phyloP scores from a whole-genome alignment of 208 protist species.

The Trypanosoma mega region DNA sequence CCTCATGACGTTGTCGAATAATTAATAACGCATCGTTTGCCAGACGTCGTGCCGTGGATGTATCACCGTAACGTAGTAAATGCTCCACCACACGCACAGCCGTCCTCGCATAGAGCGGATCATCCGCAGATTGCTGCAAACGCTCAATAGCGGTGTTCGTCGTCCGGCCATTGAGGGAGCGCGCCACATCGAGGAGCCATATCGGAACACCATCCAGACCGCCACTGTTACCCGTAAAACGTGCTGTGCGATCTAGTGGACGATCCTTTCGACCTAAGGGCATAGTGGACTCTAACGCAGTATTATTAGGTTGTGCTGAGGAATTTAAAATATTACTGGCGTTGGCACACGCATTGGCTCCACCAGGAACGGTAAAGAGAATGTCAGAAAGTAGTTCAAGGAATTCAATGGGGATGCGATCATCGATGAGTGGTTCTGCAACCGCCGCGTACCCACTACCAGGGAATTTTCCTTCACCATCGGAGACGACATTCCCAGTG shows the following conservation, averaged over 20 bases:
- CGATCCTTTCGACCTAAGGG: too few species aligned
- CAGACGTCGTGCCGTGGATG: slow-evolving; percentile 23
- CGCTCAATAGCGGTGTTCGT: slow-evolving; percentile 25
- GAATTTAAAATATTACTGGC: too few species aligned
- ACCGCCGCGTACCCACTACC: slow-evolving; percentile 42
- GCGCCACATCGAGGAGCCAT: slow-evolving; percentile 35
- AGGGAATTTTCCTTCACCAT: too few species aligned
- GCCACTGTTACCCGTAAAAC: background rate
- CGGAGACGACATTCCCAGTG: too few species aligned
- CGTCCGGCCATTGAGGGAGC: slow-evolving; percentile 13
- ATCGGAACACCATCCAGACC: slow-evolving; percentile 37
- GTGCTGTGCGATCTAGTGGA: too few species aligned
- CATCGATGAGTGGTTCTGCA: slow-evolving; percentile 38
- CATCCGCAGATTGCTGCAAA: slow-evolving; percentile 35
- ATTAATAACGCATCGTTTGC: slow-evolving; percentile 16
- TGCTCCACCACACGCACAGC: slow-evolving; percentile 45
- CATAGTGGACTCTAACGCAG: too few species aligned
- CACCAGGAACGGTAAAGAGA: slow-evolving; percentile 47
- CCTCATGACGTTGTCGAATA: slow-evolving; percentile 16
- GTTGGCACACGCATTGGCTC: background rate
- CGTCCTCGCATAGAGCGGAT: slow-evolving; percentile 50
- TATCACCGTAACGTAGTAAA: slow-evolving; percentile 39
- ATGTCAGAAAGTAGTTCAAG: slow-evolving; percentile 62
- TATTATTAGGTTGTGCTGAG: too few species aligned
- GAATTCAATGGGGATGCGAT: slow-evolving; percentile 64